Evolutionary conservation across 208 protist genomes (phyloP).

Genomic region (Vickermania spadyakhi): DNA sequence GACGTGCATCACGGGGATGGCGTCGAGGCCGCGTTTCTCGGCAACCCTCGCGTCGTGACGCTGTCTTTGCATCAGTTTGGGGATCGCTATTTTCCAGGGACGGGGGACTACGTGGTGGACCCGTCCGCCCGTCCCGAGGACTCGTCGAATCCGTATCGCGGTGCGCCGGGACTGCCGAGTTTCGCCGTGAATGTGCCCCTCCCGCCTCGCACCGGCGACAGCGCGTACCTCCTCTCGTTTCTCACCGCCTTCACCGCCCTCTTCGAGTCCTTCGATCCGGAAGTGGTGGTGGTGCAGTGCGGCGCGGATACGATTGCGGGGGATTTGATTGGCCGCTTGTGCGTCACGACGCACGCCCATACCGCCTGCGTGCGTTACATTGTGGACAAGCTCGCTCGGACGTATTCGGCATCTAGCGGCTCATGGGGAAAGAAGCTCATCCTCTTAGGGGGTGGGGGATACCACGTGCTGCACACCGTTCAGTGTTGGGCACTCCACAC

Average conservation of each 20-base stretch:
- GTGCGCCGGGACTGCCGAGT: conserved; percentile 23
- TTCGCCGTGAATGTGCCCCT: conserved; percentile 95
- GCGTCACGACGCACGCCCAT: conserved; percentile 91
- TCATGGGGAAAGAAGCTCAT: conserved; percentile 18
- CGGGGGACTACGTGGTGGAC: conserved; percentile 67
- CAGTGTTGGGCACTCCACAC: conserved; percentile 99
- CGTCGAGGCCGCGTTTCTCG: conserved; percentile 98
- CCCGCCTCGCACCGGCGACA: conserved; percentile 92
- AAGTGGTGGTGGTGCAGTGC: conserved; percentile 98
- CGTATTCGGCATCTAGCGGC: conserved; percentile 8
- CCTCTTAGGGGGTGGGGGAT: conserved; percentile 98
- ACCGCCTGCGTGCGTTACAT: conserved; percentile 94
- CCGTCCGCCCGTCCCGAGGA: not conserved
- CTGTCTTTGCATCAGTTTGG: conserved; percentile 99
- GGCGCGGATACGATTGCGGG: conserved; percentile 96
- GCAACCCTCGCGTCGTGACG: conserved; percentile 99
- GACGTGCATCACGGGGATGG: conserved; percentile 99
- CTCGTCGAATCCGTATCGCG: conserved; percentile 19
- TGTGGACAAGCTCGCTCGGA: conserved; percentile 87
- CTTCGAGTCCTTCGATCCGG: conserved; percentile 92
- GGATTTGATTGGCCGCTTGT: conserved; percentile 96
- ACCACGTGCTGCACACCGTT: conserved; percentile 97
- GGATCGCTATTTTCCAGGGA: conserved; percentile 97
- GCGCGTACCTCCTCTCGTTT: conserved; percentile 92
- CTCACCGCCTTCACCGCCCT: conserved; percentile 89